Evolutionary conservation across 257 asterid genomes (phyloP), one percentile per base, ranked within the genome.

Genomic region (Marsdenia floribunda): DNA sequence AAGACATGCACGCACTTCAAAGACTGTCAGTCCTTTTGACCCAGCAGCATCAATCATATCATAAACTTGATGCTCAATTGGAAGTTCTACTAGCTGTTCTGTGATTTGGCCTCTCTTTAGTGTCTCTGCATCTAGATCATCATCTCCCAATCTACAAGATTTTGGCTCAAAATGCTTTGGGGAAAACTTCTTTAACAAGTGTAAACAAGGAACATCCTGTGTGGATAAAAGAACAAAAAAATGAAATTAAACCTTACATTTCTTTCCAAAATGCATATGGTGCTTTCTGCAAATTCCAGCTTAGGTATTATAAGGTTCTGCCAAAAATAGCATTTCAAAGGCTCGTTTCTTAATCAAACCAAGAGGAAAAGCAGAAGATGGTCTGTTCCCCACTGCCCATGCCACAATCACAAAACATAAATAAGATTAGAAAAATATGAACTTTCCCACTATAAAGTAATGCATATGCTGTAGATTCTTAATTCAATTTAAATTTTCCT

Each of bases 41-140:
- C 97, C 97, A 75, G 89, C 88, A 57, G 87, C 89, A 85, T 94
- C 97, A 83, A 90, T 84, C 89, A 92, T 87, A 83, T 91, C 97
- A 80, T 91, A 90, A 72, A 87, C 81, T 77, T 94, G 98, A 72
- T 93, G 93, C 86, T 89, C 84, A 70, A 94, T 80, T 50, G 97
- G 95, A 83, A 94, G 95, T 82, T 94, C 98, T 71, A 90, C 86
- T 79, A 94, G 82, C 83, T 87, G 91, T 71, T 94, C 97, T 1
- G 95, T 89, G 70, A 83, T 78, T 80, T 82, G 93, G 73, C 92
- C 95, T 85, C 90, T 83, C 86, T 87, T 90, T 82, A 85, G 67
- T 76, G 86, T 90, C 73, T 89, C 93, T 33, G 57, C 52, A 46
- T 83, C 90, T 72, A 74, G 77, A 40, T 79, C 82, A 81, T 82